These are phyloP conservation scores for Yamadazyma takamatsuzukensis DNA, from an alignment of 805 yeast species.

Conservation along the genomic window DNA sequence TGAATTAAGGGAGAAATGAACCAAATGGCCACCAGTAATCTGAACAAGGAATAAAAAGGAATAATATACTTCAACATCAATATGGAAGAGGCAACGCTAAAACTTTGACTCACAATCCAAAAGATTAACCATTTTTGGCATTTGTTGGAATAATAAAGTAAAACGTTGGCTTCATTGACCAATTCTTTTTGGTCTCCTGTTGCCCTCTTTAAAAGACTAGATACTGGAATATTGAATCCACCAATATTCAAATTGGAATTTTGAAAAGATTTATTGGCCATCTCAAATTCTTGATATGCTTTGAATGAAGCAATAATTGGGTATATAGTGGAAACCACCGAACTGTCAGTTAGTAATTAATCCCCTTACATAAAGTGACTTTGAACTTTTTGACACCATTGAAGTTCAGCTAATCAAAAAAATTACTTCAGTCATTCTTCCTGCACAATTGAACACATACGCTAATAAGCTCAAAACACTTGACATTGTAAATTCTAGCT, in stretches of 20 bases:
- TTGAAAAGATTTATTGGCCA: constrained; percentile 24
- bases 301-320: constrained; percentile 61
- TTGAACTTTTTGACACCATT: too few relatives aligned
- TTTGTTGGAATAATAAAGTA: constrained; percentile 10
- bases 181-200: constrained; percentile 13
- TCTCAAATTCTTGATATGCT: constrained; percentile 46
- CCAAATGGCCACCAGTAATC: constrained; percentile 55
- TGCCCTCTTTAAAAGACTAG: constrained; percentile 29
- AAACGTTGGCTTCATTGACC: constrained; percentile 9
- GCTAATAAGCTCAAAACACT: too few relatives aligned
- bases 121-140: constrained; percentile 44
- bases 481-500: too few relatives aligned
- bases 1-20: constrained; percentile 46
- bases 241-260: constrained; percentile 29
- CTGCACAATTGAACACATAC: too few relatives aligned
- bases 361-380: too few relatives aligned
- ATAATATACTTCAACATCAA: constrained; percentile 43
- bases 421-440: too few relatives aligned
- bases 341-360: too few relatives aligned
- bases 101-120: constrained; percentile 61
- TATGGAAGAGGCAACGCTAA: constrained; percentile 37
- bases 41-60: constrained; percentile 53
- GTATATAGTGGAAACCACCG: constrained; percentile 46
- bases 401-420: too few relatives aligned
- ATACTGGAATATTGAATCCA: constrained; percentile 39